Evolutionary conservation across 2,329 filamentous ascomycete genomes (phyloP), one percentile per base, ranked within the genome.

Genomic region (Colletotrichum phormii): DNA sequence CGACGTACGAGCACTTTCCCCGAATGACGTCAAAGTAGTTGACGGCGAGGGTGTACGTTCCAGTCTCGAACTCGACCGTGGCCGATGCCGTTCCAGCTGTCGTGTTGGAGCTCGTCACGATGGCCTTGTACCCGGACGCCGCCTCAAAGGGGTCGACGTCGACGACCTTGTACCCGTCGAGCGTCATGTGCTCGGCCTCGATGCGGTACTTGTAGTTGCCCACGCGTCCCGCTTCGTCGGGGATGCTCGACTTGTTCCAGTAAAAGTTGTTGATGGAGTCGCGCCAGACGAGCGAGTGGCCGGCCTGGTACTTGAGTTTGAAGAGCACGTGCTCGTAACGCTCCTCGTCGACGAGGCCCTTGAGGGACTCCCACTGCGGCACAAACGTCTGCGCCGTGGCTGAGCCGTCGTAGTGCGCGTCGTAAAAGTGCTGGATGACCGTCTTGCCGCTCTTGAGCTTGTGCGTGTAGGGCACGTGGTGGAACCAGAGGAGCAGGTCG

Each of bases 401-500:
- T 5, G 90, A 88, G 7, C 90, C 90, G 8, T 81, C 80, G 74
- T 92, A 91, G 73, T 92, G 90, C 0, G 89, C 89, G 73, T 92
- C 87, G 77, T 92, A 92, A 79, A 92, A 91, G 77, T 91, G 89
- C 76, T 92, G 90, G 64, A 92, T 91, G 3, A 94, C 90, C 0
- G 92, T 92, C 80, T 91, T 89, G 12, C 91, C 90, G 0, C 87
- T 89, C 11, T 90, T 85, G 1, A 94, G 85, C 7, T 79, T 80
- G 51, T 92, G 88, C 0, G 89, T 92, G 78, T 93, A 94, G 4
- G 88, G 87, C 0, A 94, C 90, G 77, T 94, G 92, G 79, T 94
- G 92, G 81, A 94, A 94, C 92, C 92, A 94, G 2, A 94, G 83
- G 2, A 94, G 80, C 1, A 94, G 82, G 26, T 94, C 84, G 73